Conservation (phyloP, 2,329 filamentous ascomycete species). For the Neonectria sp. region DNA sequence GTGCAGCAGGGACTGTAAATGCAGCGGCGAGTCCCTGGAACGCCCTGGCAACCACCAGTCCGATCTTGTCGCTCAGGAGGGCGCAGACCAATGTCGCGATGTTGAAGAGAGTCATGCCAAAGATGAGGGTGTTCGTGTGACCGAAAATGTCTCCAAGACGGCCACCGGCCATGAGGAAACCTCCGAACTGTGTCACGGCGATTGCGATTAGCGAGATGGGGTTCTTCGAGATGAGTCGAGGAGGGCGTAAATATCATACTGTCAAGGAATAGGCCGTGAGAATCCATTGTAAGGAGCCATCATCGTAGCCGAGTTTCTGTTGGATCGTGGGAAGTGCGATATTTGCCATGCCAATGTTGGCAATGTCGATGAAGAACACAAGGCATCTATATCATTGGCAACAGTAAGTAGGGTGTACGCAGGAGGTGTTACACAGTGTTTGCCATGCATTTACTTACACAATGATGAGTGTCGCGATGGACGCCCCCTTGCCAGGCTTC, state of each 20-base stretch:
- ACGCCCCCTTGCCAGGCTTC: too few relatives aligned
- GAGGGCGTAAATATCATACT: neutral
- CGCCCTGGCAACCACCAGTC: neutral
- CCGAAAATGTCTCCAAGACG: neutral
- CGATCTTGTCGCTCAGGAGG: neutral
- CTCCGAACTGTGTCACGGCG: neutral
- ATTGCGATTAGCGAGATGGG: too few relatives aligned
- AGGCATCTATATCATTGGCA: neutral
- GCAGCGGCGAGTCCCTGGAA: neutral
- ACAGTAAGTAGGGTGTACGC: neutral
- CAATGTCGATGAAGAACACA: neutral
- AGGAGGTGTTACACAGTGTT: too few relatives aligned
- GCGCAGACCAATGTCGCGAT: neutral
- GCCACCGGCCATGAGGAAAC: neutral
- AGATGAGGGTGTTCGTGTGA: neutral
- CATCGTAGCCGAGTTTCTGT: neutral
- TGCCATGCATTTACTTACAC: too few relatives aligned
- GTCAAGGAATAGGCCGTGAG: neutral
- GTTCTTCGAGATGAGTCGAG: neutral
- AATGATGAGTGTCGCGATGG: too few relatives aligned
- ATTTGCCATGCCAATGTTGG: slow-evolving; percentile 3
- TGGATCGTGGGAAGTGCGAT: neutral
- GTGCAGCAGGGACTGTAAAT: neutral
- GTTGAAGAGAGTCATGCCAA: neutral
- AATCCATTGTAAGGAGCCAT: neutral